Base-by-base conservation (phyloP, 2,329 filamentous ascomycete species). In the Malbranchea cinnamomea region DNA sequence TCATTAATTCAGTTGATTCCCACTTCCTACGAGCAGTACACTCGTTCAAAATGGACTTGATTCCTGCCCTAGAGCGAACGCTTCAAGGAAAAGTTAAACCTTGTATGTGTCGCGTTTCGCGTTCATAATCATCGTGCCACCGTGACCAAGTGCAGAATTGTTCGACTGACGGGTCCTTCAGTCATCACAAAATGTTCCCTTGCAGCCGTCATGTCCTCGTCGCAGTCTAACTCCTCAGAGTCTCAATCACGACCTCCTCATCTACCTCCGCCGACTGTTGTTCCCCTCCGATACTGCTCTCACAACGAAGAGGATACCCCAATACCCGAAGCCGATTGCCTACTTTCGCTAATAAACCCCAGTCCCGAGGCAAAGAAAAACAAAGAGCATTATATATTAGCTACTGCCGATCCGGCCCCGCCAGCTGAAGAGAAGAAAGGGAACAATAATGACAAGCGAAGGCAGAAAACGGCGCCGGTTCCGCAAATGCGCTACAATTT, bases 21-120 rank as follows among this genome's bases (percentile, higher is more conserved):
- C 74, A 84, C 40, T 81, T 95, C 44, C 69, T 95, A 30, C 68
- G 71, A 47, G 82, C 91, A 51, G 75, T 84, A 13, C 72, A 78
- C 41, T 71, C 72, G 28, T 89, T 80, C 62, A 89, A 87, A 47
- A 93, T 94, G 78, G 79, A 92, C 38, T 63, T 94, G n/a, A 62
- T 79, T 28, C 67, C 69, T 21, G 72, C 77, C 13, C 61, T 94
- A 17, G 72, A 85, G 49, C 69, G 79, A 35, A 89, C 83, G n/a
- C 63, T 93, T 3, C 82, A 91, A 48, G 85, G 82, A 37, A 71
- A 82, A 52, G 74, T 84, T 43, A 92, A 89, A 57, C 78, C 81
- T 28, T 77, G 74, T 81, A 62, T 33, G 71, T 62, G 6, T 22
- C 12, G 13, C 27, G 23, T 15, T 23, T 15, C 22, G 8, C 10